Evolutionary conservation across 495 filamentous ascomycete species (phyloP).

Genomic region (Neurospora intermedia): DNA sequence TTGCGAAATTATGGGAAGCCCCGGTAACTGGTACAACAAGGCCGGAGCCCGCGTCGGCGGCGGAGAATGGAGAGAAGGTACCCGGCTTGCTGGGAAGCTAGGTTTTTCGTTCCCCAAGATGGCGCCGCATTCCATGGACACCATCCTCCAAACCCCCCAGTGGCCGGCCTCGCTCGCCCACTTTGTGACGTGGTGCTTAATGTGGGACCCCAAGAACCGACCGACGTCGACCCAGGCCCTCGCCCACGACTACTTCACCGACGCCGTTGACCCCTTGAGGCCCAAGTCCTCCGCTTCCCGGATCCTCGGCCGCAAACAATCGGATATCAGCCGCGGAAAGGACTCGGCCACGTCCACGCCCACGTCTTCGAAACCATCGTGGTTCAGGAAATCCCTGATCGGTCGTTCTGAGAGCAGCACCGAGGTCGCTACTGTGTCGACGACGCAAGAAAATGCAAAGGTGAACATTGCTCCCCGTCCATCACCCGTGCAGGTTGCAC

Average conservation of each 20-base stretch:
- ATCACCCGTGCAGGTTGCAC: constrained; percentile 45
- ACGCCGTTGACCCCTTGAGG: constrained; percentile 84
- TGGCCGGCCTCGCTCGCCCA: constrained; percentile 83
- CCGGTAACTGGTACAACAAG: constrained; percentile 95
- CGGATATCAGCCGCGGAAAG: constrained; percentile 56
- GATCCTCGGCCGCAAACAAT: constrained; percentile 77
- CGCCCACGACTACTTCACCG: constrained; percentile 90
- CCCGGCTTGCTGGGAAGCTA: constrained; percentile 82
- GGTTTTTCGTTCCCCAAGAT: constrained; percentile 99
- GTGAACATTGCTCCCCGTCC: constrained; percentile 36
- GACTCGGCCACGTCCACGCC: constrained; percentile 55
- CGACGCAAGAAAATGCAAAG: constrained; percentile 10
- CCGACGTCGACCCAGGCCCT: constrained; percentile 93
- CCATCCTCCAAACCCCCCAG: constrained; percentile 76
- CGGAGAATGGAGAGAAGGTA: constrained; percentile 96
- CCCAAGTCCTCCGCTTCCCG: constrained; percentile 85
- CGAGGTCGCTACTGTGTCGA: constrained; percentile 23
- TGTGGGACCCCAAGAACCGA: constrained; percentile 95
- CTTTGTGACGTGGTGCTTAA: constrained; percentile 97
- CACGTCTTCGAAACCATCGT: constrained; percentile 75
- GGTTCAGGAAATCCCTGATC: constrained; percentile 92
- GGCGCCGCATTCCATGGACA: constrained; percentile 95
- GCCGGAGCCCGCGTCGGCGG: constrained; percentile 78
- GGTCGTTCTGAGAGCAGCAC: constrained; percentile 39
- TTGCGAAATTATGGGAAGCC: constrained; percentile 99